These are phyloP conservation scores for Cladorrhinum sp. DNA, from an alignment of 2,329 filamentous ascomycete species.

Conservation along the genomic window DNA sequence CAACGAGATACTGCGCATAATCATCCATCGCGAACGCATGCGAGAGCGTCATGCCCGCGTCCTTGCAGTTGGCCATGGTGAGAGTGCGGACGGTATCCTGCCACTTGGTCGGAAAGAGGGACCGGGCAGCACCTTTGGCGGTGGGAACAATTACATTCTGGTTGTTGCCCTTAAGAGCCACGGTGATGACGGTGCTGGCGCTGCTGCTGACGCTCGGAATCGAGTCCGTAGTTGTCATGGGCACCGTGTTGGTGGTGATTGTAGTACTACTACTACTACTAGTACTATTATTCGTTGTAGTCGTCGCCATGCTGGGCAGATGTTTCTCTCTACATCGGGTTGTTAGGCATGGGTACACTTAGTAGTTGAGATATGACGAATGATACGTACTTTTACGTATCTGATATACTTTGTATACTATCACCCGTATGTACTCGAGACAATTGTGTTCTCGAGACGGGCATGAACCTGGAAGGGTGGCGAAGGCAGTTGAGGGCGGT, in stretches of 20 bases:
- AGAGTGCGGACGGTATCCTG: conserved; percentile 60
- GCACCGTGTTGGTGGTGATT: conserved; percentile 10
- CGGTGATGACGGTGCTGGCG: conserved; percentile 27
- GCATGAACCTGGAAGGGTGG: conserved; percentile 56
- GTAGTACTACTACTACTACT: conserved; percentile 26
- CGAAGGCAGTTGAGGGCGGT: conserved; percentile 55
- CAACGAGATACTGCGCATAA: conserved; percentile 70
- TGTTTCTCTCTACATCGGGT: background rate
- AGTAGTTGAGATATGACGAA: background rate
- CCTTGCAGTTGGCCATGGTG: conserved; percentile 63
- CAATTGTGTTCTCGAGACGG: conserved; percentile 53
- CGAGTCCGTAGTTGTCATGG: background rate
- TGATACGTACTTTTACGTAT: conserved; percentile 30
- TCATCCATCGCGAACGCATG: conserved; percentile 75
- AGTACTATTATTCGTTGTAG: conserved; percentile 24
- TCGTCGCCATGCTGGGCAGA: conserved; percentile 44
- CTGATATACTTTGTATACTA: conserved; percentile 54
- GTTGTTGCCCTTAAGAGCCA: conserved; percentile 25
- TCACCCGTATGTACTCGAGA: conserved; percentile 55
- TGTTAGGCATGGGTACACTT: background rate
- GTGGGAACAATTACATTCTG: background rate
- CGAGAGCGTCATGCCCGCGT: conserved; percentile 68
- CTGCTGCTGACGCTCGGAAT: background rate
- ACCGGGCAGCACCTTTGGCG: conserved; percentile 35
- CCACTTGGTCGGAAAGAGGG: conserved; percentile 52